A percentile compares a stretch with the other conserved stretches of the same genome.
These are phyloP conservation scores for Neobulgaria alba DNA, from an alignment of 2,329 filamentous ascomycete genomes.

Conservation along the genomic window DNA sequence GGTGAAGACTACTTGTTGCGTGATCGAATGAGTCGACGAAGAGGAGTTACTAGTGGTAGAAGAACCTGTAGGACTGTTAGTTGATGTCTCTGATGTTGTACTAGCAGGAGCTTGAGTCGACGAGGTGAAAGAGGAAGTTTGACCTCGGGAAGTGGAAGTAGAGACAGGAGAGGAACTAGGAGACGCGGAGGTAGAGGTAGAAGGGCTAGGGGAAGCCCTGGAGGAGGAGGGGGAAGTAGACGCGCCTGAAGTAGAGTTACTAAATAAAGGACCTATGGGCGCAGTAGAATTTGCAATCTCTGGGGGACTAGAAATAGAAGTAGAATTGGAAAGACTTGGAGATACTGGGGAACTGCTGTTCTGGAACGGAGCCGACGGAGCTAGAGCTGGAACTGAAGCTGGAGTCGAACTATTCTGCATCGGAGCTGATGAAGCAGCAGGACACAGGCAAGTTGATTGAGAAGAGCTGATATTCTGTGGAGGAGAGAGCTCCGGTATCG, in stretches of 20 bases:
- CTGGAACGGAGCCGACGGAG: background rate
- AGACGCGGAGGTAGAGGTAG: conserved; percentile 6
- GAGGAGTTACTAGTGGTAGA: conserved; percentile 5
- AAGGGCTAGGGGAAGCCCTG: background rate
- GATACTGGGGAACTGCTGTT: conserved; percentile 3
- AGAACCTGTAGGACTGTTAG: conserved; percentile 9
- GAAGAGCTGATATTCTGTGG: background rate
- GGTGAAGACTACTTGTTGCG: conserved; percentile 21
- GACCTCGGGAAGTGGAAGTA: conserved; percentile 6
- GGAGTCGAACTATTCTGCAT: no score
- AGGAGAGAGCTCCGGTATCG: background rate
- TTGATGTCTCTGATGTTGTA: conserved; percentile 3
- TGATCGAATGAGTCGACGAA: conserved; percentile 10
- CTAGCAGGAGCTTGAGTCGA: conserved; percentile 3
- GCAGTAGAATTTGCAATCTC: conserved; percentile 6
- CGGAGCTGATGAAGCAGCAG: no score
- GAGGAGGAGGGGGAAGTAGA: conserved; percentile 12
- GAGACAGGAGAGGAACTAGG: conserved; percentile 6
- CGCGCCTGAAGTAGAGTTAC: conserved; percentile 13
- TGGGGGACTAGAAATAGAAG: conserved; percentile 7
- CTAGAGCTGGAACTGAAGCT: background rate
- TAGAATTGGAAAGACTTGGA: background rate
- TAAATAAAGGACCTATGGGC: conserved; percentile 12
- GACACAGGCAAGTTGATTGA: background rate
- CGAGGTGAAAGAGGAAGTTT: conserved; percentile 2